Percentiles rank a stretch among this genome's conserved stretches.
phyloP scores from a whole-genome alignment of 441 rosid species.

The Erodium texanum region DNA sequence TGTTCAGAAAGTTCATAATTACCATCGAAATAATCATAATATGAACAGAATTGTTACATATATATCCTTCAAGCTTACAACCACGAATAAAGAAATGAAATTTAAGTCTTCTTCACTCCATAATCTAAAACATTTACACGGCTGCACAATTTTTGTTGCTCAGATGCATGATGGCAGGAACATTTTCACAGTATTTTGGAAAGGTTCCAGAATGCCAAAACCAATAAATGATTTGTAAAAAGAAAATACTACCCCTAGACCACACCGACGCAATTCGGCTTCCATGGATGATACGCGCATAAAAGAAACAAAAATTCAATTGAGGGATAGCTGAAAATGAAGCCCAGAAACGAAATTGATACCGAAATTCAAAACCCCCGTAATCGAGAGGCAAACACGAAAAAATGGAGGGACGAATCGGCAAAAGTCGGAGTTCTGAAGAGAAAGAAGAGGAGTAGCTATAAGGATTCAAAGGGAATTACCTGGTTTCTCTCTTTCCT shows the following conservation, averaged over 20 bases:
- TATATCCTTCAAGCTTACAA: neutral
- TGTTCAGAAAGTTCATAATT: neutral
- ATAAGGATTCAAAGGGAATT: neutral
- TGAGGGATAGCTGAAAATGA: neutral
- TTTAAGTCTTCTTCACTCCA: neutral
- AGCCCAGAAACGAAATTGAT: neutral
- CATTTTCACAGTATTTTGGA: too few relatives aligned
- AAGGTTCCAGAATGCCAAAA: too few relatives aligned
- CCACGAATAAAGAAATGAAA: neutral
- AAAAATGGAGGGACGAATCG: neutral
- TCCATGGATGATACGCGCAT: neutral
- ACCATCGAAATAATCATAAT: neutral
- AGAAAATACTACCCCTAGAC: neutral
- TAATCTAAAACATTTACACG: neutral
- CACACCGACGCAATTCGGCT: conserved; percentile 3
- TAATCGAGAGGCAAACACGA: neutral
- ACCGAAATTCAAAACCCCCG: neutral
- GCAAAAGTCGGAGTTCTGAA: neutral
- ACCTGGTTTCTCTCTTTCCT: conserved; percentile 3
- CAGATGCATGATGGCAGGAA: neutral
- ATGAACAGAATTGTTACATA: neutral
- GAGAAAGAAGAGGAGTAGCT: neutral
- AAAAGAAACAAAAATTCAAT: neutral
- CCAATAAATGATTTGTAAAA: neutral
- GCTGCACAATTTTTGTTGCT: neutral